Base-by-base conservation (phyloP, 768 basidiomycete species). In the Leccinum longicurvipes region DNA sequence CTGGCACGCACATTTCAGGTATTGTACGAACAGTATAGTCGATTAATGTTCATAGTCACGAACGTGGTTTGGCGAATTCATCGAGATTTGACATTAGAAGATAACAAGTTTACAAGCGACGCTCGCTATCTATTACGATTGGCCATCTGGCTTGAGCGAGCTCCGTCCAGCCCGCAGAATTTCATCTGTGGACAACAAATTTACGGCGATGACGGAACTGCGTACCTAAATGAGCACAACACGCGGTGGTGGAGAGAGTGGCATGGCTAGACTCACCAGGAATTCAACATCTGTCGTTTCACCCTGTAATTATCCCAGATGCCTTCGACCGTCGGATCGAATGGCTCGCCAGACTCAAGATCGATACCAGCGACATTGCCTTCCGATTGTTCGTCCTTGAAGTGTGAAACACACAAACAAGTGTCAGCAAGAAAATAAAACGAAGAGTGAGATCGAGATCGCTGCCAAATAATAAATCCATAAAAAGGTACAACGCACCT, bases 291-390 rank as follows among this genome's bases (percentile, higher is more conserved):
- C 70, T 99, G 97, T 58, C 96, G 80, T 79, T 99, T 99, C 58
- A 99, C 97, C 61, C 97, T 81, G 70, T 97, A 98, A 75, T 98
- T 98, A 71, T 99, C 97, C 95, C 95, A 99, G 25, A 99, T 86
- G 34, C 97, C 97, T 68, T 94, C 90, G 6, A 92, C 86, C 10
- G 91, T 91, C 21, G 97, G 97, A 67, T 99, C 96, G 67, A 96
- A 90, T 1, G 96, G 94, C 72, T 97, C 93, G 50, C 97, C 97
- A 17, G 93, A 89, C 69, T 93, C 78, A 34, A 99, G 77, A 74
- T 98, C 92, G 59, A 99, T 72, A 15, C 97, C 97, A 60, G 96
- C 95, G 44, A 83, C 75, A 66, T 91, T 91, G n/a, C 93, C 94
- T 60, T 97, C 94, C 1, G 90, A 89, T 66, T 92, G 87, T 67